phyloP scores from a whole-genome alignment of 257 asterid genomes.

The Nemophila menziesii region DNA sequence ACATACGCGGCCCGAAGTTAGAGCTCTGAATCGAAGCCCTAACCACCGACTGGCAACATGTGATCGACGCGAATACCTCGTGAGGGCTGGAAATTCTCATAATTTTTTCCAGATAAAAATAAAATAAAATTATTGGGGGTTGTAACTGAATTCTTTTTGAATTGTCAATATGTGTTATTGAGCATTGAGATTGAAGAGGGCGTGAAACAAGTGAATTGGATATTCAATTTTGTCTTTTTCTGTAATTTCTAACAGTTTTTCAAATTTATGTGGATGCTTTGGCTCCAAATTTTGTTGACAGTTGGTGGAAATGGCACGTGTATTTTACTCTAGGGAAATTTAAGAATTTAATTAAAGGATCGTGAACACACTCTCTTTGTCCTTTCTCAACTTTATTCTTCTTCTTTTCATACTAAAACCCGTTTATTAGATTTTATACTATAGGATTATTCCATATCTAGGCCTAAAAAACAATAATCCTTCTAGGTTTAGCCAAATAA shows the following conservation, averaged over 20 bases:
- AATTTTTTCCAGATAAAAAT: background rate
- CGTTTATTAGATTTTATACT: too few relatives aligned
- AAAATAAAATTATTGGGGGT: background rate
- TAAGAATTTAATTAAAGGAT: too few relatives aligned
- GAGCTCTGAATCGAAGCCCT: slow-evolving; percentile 30
- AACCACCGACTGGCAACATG: slow-evolving; percentile 50
- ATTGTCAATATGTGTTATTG: background rate
- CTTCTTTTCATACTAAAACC: too few relatives aligned
- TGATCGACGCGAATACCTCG: slow-evolving; percentile 41
- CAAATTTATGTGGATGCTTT: slow-evolving; percentile 38
- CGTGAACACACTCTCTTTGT: too few relatives aligned
- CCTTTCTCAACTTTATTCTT: too few relatives aligned
- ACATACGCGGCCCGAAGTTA: slow-evolving; percentile 10
- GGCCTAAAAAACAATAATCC: too few relatives aligned
- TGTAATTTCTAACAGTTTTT: slow-evolving; percentile 2
- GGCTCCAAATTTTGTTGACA: slow-evolving; percentile 40
- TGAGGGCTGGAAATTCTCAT: slow-evolving; percentile 79
- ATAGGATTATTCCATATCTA: too few relatives aligned
- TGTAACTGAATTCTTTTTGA: slow-evolving; percentile 10
- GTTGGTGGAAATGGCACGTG: background rate
- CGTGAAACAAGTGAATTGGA: slow-evolving; percentile 27
- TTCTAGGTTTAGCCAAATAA: too few relatives aligned
- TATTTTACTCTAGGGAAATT: too few relatives aligned
- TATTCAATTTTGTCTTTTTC: slow-evolving; percentile 7
- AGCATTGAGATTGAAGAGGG: background rate